Conservation (phyloP, 2,329 filamentous ascomycete species). For the Sphaerulina vaccinii region DNA sequence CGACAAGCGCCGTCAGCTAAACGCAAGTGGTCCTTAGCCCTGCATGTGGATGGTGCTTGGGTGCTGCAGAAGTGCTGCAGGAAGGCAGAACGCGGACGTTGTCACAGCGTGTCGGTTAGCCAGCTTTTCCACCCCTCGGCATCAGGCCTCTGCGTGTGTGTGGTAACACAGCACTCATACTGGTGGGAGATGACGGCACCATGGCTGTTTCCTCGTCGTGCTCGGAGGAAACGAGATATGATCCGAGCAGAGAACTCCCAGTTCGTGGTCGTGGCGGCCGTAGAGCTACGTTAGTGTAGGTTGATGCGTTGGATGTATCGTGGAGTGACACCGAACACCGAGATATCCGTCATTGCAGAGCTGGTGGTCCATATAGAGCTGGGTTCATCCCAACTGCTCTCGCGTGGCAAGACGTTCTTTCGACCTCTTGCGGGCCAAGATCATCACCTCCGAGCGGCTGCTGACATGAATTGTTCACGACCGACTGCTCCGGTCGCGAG, state of each 20-base stretch:
- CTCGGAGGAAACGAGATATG: not conserved
- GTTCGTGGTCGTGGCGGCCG: too few relatives aligned
- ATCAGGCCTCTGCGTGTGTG: not conserved
- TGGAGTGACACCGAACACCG: not conserved
- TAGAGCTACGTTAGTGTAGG: too few relatives aligned
- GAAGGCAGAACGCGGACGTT: conserved; percentile 8
- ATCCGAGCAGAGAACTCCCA: not conserved
- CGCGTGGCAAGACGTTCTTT: conserved; percentile 7
- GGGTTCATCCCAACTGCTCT: conserved; percentile 2
- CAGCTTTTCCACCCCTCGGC: conserved; percentile 12
- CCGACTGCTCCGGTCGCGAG: too few relatives aligned
- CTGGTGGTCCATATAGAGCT: not conserved
- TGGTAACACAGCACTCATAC: not conserved
- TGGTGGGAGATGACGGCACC: not conserved
- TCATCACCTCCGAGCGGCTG: not conserved
- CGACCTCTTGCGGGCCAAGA: too few relatives aligned
- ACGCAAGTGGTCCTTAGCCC: conserved; percentile 12
- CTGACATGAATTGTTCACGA: not conserved
- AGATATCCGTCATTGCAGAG: not conserved
- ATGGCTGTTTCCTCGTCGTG: not conserved
- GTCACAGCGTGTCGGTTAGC: conserved; percentile 14
- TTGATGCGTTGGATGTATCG: too few relatives aligned
- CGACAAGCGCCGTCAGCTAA: conserved; percentile 13
- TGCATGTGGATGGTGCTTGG: conserved; percentile 12
- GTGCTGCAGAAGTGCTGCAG: conserved; percentile 7